These are phyloP conservation scores for Cruciata laevipes DNA, from an alignment of 257 asterid species.

Conservation along the genomic window DNA sequence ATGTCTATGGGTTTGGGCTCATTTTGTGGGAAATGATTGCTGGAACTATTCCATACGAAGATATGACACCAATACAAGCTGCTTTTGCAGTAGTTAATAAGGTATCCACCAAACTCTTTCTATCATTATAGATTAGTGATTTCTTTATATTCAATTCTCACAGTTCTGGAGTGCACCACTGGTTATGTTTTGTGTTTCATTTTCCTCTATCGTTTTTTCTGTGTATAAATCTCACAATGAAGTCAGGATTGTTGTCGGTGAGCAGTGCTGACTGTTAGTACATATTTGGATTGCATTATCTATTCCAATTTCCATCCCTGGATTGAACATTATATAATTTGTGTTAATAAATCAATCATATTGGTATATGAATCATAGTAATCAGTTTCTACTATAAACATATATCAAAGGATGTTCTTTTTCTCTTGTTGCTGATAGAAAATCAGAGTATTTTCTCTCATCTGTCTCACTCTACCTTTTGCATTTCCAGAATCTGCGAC, in stretches of 20 bases:
- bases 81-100: slow-evolving; percentile 39
- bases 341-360: too few species aligned
- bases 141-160: not conserved
- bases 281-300: not conserved
- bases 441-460: not conserved
- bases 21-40: slow-evolving; percentile 39
- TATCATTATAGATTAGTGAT: not conserved
- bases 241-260: not conserved
- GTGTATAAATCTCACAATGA: not conserved
- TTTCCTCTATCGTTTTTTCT: too few species aligned
- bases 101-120: slow-evolving; percentile 10
- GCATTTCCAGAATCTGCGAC: slow-evolving; percentile 30
- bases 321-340: not conserved
- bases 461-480: not conserved
- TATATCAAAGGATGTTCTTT: too few species aligned
- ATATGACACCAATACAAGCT: slow-evolving; percentile 37
- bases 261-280: not conserved
- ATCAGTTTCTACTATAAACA: not conserved
- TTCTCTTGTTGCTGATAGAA: not conserved
- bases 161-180: not conserved
- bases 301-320: not conserved
- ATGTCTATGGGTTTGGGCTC: slow-evolving; percentile 41
- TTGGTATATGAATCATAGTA: not conserved
- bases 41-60: slow-evolving; percentile 34
- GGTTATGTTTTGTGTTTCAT: not conserved